Conservation (phyloP, 306 rosid species). For the Malus fusca region DNA sequence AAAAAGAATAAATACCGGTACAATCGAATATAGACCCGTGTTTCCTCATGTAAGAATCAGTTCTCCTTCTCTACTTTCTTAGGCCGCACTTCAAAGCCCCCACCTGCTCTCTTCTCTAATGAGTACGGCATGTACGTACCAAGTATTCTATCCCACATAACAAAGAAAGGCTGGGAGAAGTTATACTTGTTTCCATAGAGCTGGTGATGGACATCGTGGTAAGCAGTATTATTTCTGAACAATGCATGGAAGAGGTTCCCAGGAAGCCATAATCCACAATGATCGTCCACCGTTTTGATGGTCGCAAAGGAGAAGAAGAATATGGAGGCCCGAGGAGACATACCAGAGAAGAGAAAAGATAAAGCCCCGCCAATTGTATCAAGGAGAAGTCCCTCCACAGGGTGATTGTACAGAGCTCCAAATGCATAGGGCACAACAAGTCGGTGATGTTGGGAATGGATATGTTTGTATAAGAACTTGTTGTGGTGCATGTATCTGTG, state of each 20-base stretch:
- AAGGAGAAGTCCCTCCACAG: conserved; percentile 87
- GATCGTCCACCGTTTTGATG: conserved; percentile 90
- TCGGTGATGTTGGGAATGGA: conserved; percentile 90
- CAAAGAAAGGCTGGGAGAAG: conserved; percentile 93
- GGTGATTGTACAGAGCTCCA: conserved; percentile 96
- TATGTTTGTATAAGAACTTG: conserved; percentile 86
- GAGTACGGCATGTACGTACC: conserved; percentile 93
- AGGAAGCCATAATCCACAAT: conserved; percentile 85
- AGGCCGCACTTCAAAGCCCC: conserved; percentile 78
- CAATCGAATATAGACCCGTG: conserved; percentile 31
- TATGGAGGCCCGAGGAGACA: conserved; percentile 82
- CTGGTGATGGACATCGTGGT: conserved; percentile 93
- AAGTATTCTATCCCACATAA: conserved; percentile 75
- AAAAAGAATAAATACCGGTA: conserved; percentile 46
- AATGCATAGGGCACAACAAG: conserved; percentile 83
- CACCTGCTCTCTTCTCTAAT: conserved; percentile 62
- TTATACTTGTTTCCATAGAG: conserved; percentile 89
- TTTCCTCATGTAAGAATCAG: conserved; percentile 31
- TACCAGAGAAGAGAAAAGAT: conserved; percentile 82
- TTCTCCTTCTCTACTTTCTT: conserved; percentile 51
- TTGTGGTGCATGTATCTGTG: conserved; percentile 97
- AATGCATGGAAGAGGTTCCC: conserved; percentile 79
- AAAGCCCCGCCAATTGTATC: conserved; percentile 92
- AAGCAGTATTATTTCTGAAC: conserved; percentile 78
- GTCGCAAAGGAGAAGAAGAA: conserved; percentile 97